Evolutionary conservation across 1,284 basidiomycete species (phyloP).

Genomic region (Schizophyllum commune): DNA sequence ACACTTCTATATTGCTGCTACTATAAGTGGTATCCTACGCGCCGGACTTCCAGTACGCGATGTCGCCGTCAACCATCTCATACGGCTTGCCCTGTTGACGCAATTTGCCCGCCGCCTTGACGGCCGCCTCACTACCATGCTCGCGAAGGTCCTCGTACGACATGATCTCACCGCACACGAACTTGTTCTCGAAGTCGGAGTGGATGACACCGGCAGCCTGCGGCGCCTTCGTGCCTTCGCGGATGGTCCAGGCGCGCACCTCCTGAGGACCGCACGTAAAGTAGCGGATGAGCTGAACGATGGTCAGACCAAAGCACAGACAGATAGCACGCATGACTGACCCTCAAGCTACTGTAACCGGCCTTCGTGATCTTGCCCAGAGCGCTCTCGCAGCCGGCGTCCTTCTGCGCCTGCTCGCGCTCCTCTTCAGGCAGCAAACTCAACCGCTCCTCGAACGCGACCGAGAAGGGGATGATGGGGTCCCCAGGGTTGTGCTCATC

Average conservation of each 20-base stretch:
- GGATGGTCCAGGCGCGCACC: slow-evolving; percentile 97
- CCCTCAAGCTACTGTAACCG: slow-evolving; percentile 81
- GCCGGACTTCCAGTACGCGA: slow-evolving; percentile 79
- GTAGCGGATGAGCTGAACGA: slow-evolving; percentile 79
- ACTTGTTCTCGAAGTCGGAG: slow-evolving; percentile 97
- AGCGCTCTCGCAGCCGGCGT: slow-evolving; percentile 60
- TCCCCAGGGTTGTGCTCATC: slow-evolving; percentile 97
- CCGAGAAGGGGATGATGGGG: slow-evolving; percentile 94
- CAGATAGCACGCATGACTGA: slow-evolving; percentile 25
- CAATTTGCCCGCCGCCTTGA: slow-evolving; percentile 94
- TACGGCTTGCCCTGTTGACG: slow-evolving; percentile 97
- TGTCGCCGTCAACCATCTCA: slow-evolving; percentile 83
- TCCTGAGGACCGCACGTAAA: slow-evolving; percentile 97
- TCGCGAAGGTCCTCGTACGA: slow-evolving; percentile 87
- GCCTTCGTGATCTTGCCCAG: slow-evolving; percentile 90
- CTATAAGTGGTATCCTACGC: slow-evolving; percentile 22
- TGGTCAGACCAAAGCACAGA: background rate
- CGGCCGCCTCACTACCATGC: slow-evolving; percentile 82
- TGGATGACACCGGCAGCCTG: slow-evolving; percentile 99
- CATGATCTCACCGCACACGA: slow-evolving; percentile 99
- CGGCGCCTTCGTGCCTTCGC: slow-evolving; percentile 90
- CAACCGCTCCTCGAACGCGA: slow-evolving; percentile 91
- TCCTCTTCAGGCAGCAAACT: slow-evolving; percentile 65
- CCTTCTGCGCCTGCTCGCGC: slow-evolving; percentile 71
- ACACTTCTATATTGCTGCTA: background rate